Evolutionary conservation across 1,139 yeast genomes (phyloP).

Genomic region (Petasospora fabianii): DNA sequence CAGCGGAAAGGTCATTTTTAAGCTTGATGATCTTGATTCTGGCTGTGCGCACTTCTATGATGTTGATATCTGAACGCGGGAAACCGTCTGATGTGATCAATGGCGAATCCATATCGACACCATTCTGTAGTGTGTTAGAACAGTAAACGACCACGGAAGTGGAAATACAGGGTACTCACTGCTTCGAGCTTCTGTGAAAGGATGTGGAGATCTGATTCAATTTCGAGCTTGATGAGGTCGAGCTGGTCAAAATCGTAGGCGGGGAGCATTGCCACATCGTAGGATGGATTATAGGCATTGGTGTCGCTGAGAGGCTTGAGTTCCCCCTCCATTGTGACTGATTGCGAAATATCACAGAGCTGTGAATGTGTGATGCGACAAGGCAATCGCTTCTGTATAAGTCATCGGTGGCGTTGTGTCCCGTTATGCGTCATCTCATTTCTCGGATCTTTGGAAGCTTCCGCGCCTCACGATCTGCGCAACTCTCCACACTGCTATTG

Average conservation of each 20-base stretch:
- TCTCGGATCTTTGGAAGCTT: too few species aligned
- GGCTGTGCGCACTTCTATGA: slow-evolving; percentile 57
- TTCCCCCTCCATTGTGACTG: slow-evolving; percentile 13
- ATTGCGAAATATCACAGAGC: neutral
- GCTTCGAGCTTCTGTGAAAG: slow-evolving; percentile 10
- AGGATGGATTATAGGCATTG: slow-evolving; percentile 14
- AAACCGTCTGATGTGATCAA: slow-evolving; percentile 72
- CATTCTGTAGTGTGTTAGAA: slow-evolving; percentile 20
- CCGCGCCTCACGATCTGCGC: too few species aligned
- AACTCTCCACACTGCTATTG: too few species aligned
- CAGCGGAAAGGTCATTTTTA: slow-evolving; percentile 59
- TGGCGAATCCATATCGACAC: slow-evolving; percentile 56
- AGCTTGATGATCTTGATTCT: slow-evolving; percentile 64
- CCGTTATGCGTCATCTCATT: too few species aligned
- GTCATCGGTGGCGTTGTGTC: too few species aligned
- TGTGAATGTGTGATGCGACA: too few species aligned
- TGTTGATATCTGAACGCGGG: slow-evolving; percentile 83
- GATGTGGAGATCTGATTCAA: slow-evolving; percentile 20
- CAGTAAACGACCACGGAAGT: neutral
- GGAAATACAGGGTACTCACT: slow-evolving; percentile 3
- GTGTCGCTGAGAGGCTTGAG: slow-evolving; percentile 11
- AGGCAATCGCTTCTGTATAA: too few species aligned
- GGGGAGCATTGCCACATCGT: slow-evolving; percentile 7
- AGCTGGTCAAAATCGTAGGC: slow-evolving; percentile 9
- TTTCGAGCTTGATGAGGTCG: slow-evolving; percentile 15